These are phyloP conservation scores for Cercospora sojina DNA, from an alignment of 2,329 filamentous ascomycete genomes.

Conservation along the genomic window DNA sequence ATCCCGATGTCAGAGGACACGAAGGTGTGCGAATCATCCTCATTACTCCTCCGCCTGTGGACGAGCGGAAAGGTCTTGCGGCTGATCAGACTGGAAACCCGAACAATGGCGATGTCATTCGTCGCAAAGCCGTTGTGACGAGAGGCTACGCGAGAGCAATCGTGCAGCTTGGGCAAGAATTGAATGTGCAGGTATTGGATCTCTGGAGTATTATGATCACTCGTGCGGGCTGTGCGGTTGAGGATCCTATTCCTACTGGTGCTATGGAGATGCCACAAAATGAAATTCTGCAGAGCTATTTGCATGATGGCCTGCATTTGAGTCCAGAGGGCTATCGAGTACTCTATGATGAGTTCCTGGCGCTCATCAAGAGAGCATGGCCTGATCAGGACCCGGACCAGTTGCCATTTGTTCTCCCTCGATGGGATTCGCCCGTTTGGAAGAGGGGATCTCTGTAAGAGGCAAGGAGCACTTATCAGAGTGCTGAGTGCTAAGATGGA, in stretches of 20 bases:
- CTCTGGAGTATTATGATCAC: conserved; percentile 78
- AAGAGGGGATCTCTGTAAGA: neutral
- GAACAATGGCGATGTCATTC: conserved; percentile 21
- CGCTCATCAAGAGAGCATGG: conserved; percentile 51
- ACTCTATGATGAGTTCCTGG: conserved; percentile 55
- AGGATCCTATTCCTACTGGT: conserved; percentile 43
- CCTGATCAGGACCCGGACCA: conserved; percentile 56
- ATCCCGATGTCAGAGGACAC: conserved; percentile 69
- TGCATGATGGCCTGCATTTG: conserved; percentile 63
- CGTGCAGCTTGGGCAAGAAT: conserved; percentile 58
- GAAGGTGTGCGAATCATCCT: conserved; percentile 67
- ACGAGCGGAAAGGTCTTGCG: conserved; percentile 27
- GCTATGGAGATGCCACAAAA: conserved; percentile 58
- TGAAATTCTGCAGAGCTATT: conserved; percentile 52
- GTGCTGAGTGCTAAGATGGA: neutral
- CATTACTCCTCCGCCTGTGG: conserved; percentile 68
- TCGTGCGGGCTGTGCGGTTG: conserved; percentile 54
- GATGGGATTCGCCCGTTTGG: conserved; percentile 47
- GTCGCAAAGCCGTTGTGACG: conserved; percentile 59
- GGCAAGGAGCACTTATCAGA: neutral
- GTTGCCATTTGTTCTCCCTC: conserved; percentile 54
- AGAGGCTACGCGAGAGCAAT: conserved; percentile 66
- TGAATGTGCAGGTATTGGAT: conserved; percentile 66
- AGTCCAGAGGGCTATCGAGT: conserved; percentile 56
- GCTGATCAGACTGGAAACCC: conserved; percentile 23